These are phyloP conservation scores for Podospora fimiseda DNA, from an alignment of 495 filamentous ascomycete species.

Conservation along the genomic window DNA sequence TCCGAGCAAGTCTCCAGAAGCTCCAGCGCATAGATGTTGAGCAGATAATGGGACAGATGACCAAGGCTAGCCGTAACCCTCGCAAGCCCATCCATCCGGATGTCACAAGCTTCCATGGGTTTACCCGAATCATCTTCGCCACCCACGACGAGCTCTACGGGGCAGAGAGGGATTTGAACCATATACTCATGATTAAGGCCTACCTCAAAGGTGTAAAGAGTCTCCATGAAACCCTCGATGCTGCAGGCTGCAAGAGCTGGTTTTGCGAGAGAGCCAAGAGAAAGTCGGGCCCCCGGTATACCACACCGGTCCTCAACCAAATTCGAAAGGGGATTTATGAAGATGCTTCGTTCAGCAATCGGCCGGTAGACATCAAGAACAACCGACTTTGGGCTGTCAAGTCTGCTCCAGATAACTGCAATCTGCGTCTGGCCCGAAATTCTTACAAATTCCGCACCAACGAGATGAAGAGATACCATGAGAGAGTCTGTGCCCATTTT, in stretches of 20 bases:
- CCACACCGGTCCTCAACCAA: conserved; percentile 51
- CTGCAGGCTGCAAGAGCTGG: conserved; percentile 49
- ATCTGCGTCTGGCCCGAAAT: no score
- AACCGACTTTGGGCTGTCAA: conserved; percentile 91
- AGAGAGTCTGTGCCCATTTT: conserved; percentile 41
- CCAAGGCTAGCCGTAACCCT: background rate
- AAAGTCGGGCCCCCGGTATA: conserved; percentile 58
- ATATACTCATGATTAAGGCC: conserved; percentile 40
- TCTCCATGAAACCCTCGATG: conserved; percentile 60
- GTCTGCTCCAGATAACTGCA: conserved; percentile 27
- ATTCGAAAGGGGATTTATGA: conserved; percentile 74
- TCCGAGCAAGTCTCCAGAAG: conserved; percentile 51
- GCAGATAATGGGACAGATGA: conserved; percentile 5
- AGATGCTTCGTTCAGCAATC: conserved; percentile 68
- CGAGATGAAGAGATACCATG: conserved; percentile 63
- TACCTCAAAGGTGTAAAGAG: conserved; percentile 63
- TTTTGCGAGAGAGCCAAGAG: conserved; percentile 61
- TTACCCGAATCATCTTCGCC: conserved; percentile 47
- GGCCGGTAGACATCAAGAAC: conserved; percentile 80
- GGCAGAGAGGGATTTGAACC: conserved; percentile 21
- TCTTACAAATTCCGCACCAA: conserved; percentile 77
- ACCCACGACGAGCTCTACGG: conserved; percentile 22
- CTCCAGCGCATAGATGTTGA: conserved; percentile 23
- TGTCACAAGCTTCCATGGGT: conserved; percentile 8
- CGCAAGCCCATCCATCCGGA: background rate